Evolutionary conservation across 495 filamentous ascomycete genomes (phyloP), one percentile per base, ranked within the genome.

Genomic region (Hapsidospora chrysogenum): DNA sequence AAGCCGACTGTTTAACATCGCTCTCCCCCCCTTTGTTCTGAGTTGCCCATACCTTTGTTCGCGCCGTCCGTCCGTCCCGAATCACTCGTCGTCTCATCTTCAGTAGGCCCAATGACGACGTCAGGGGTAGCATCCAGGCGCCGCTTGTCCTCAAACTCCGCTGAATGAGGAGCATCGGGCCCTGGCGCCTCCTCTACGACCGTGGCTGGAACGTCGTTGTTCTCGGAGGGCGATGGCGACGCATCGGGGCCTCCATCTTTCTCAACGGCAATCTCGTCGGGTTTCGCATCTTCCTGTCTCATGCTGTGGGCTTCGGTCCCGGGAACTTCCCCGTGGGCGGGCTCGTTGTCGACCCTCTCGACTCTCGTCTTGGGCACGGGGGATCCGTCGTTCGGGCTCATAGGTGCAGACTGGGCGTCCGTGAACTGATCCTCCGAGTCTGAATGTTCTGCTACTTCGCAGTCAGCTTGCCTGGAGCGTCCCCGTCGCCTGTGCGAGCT

Each of bases 361-460:
- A 93, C 80, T 31, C 86, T 62, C 10, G 78, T 92, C 38, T 60
- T 70, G n/a, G 85, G 85, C 43, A 92, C 75, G 20, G 80, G 74
- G 10, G 63, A 67, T 21, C 23, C 25, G 33, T 47, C 63, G 64
- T 63, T 41, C 64, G 60, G 35, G 70, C 33, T 68, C 67, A 44
- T 49, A 35, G 56, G 60, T 41, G 72, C 80, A 53, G 87, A 80
- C 38, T 74, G 78, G 40, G 85, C 85, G 63, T 92, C 85, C 33
- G 85, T 85, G 53, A 85, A 94, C 56, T 92, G 81, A 33, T 94
- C 85, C 18, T 92, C 83, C 29, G 74, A 80, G 38, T 77, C 77
- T 14, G 79, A 80, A 31, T 61, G 66, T 52, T 66, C 72, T 70
- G 39, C 29, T 29, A 31, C 21, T 20, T 15, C 9, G 19, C 31